Base-by-base conservation (phyloP, 1,284 basidiomycete genomes). In the Microbotryum silenes-acaulis region DNA sequence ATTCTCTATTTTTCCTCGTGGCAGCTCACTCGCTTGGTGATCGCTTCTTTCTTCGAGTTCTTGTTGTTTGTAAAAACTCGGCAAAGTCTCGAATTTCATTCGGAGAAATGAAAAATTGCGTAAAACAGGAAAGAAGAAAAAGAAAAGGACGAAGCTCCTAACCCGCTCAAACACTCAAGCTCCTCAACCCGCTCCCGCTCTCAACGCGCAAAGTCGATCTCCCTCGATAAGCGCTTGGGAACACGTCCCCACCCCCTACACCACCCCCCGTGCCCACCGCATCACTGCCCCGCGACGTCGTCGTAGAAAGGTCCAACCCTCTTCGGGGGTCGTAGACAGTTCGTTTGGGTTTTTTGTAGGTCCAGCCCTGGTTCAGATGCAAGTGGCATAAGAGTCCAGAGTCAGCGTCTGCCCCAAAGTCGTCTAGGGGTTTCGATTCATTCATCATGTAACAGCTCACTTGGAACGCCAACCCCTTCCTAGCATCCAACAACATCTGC, bases 401-500 rank as follows among this genome's bases (percentile, higher is more conserved):
- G 18, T 25, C 6, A 8, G 12, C n/a, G 23, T 44, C 20, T 20
- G 29, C 21, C n/a, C 31, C 21, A 27, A 23, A 48, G 29, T 10
- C 7, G 18, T 8, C 20, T 8, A 6, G 46, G 33, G 33, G 21
- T 14, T n/a, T 16, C 44, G n/a, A 21, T 47, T 31, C 21, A 54
- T 58, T 10, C 2, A 10, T 10, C 7, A 8, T 31, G 31, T 16
- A 21, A 45, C 61, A 59, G 14, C 70, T 66, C n/a, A 65, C 68
- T n/a, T 65, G 61, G 60, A 72, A 72, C 0, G 70, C 71, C 14
- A 68, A 57, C 33, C 59, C 47, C 77, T 97, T 97, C 71, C 93
- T 85, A 68, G 93, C 86, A 72, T 89, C 85, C 70, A 97, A 80
- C 63, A 96, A 85, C 73, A 89, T 83, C 63, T 84, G 81, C 29